Conservation (phyloP, 2,329 filamentous ascomycete genomes). For the Aciculosporium take region DNA sequence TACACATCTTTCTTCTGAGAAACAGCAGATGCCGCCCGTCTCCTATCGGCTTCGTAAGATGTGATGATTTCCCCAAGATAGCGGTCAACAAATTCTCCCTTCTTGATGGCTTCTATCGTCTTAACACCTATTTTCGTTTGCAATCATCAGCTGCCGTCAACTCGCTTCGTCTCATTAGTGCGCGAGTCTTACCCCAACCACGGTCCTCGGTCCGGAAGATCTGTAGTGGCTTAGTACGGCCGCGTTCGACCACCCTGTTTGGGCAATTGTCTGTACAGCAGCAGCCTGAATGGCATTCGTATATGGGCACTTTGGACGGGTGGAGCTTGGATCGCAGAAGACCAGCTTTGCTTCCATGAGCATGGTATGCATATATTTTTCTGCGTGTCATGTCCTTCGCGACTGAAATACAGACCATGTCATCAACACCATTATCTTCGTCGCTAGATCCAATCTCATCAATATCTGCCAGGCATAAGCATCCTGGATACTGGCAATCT, state of each 20-base stretch:
- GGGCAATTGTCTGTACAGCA: slow-evolving; percentile 50
- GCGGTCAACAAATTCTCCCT: slow-evolving; percentile 66
- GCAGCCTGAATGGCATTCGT: slow-evolving; percentile 67
- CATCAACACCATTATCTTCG: slow-evolving; percentile 25
- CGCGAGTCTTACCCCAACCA: slow-evolving; percentile 51
- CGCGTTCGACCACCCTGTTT: slow-evolving; percentile 64
- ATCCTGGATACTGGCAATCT: slow-evolving; percentile 53
- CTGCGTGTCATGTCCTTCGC: slow-evolving; percentile 15
- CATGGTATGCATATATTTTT: slow-evolving; percentile 49
- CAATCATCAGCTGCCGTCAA: not conserved
- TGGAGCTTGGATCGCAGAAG: slow-evolving; percentile 38
- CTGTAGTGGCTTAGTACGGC: slow-evolving; percentile 54
- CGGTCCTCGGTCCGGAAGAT: slow-evolving; percentile 61
- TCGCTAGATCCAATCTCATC: slow-evolving; percentile 16
- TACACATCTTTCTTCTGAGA: slow-evolving; percentile 60
- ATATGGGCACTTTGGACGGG: slow-evolving; percentile 48
- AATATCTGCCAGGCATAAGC: slow-evolving; percentile 54
- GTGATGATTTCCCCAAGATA: slow-evolving; percentile 64
- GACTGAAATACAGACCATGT: not conserved
- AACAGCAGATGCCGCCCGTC: slow-evolving; percentile 41
- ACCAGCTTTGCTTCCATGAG: slow-evolving; percentile 35
- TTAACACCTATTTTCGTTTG: slow-evolving; percentile 39
- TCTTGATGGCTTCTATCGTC: slow-evolving; percentile 46
- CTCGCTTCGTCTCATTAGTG: not conserved
- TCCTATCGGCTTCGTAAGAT: slow-evolving; percentile 45